Conservation (phyloP, 1,139 yeast species). For the Blastobotrys buckinghamii region DNA sequence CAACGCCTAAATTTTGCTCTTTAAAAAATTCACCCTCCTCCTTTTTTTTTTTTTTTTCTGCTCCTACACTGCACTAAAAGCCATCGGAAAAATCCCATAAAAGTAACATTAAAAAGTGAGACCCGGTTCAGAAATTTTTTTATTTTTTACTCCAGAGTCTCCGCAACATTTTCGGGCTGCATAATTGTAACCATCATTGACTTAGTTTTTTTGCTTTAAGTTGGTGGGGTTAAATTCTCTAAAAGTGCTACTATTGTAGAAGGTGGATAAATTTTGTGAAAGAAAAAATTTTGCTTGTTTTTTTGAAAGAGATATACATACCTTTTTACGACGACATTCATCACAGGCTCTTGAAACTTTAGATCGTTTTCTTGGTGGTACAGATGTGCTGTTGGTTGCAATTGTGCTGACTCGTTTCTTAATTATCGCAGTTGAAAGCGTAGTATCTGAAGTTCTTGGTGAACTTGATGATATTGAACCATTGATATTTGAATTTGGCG, state of each 20-base stretch:
- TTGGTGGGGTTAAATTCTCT: too few relatives aligned
- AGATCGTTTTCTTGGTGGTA: slow-evolving; percentile 36
- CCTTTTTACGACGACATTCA: slow-evolving; percentile 39
- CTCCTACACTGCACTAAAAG: background rate
- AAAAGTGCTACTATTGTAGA: too few relatives aligned
- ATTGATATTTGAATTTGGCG: background rate
- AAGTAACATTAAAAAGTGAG: background rate
- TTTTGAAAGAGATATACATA: slow-evolving; percentile 18
- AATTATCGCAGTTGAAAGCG: background rate
- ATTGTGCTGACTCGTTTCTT: background rate
- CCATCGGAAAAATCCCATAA: background rate
- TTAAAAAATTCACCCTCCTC: too few relatives aligned
- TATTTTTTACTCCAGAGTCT: too few relatives aligned
- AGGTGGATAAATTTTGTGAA: too few relatives aligned
- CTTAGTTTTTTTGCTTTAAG: too few relatives aligned
- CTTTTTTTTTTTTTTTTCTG: background rate
- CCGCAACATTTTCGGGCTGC: slow-evolving; percentile 2
- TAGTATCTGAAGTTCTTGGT: background rate
- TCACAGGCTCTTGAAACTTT: slow-evolving; percentile 42
- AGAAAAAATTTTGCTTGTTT: background rate
- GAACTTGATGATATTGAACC: background rate
- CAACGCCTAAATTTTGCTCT: background rate
- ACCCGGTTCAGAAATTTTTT: too few relatives aligned
- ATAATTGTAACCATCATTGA: background rate
- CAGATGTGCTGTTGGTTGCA: background rate